Evolutionary conservation across 140 eudicot genomes (phyloP).

Genomic region (Erigeron philadelphicus): DNA sequence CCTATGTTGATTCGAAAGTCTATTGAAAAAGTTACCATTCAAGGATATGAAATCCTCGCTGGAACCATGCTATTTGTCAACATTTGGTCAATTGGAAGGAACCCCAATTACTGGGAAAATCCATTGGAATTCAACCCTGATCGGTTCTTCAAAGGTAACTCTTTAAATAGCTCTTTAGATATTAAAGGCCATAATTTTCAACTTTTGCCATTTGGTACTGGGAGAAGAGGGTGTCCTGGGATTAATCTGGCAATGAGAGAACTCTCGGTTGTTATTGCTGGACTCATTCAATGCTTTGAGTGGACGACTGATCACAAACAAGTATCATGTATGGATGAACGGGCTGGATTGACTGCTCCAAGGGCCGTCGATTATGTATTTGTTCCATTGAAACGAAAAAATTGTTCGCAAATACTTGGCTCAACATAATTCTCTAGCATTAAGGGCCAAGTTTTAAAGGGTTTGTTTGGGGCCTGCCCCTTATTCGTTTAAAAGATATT

Average conservation of each 20-base stretch:
- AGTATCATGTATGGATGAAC: conserved; percentile 23
- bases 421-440: background rate
- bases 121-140: conserved; percentile 37
- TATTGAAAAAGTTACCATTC: conserved; percentile 9
- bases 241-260: conserved; percentile 33
- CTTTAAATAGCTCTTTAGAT: conserved; percentile 20
- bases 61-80: conserved; percentile 34
- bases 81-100: conserved; percentile 41
- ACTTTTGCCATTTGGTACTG: conserved; percentile 40
- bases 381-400: conserved; percentile 21
- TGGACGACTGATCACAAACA: conserved; percentile 25
- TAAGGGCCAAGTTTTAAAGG: no score
- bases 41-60: conserved; percentile 30
- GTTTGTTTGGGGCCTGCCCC: no score
- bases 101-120: conserved; percentile 27
- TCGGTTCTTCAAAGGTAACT: conserved; percentile 21
- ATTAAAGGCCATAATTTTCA: conserved; percentile 35
- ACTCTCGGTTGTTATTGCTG: conserved; percentile 24
- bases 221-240: conserved; percentile 42
- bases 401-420: background rate
- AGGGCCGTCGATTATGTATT: conserved; percentile 35
- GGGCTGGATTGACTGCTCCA: conserved; percentile 35
- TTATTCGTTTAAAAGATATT: no score
- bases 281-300: conserved; percentile 39
- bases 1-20: conserved; percentile 34